phyloP scores from a whole-genome alignment of 495 filamentous ascomycete genomes.

The Lasiosphaeria hispida region DNA sequence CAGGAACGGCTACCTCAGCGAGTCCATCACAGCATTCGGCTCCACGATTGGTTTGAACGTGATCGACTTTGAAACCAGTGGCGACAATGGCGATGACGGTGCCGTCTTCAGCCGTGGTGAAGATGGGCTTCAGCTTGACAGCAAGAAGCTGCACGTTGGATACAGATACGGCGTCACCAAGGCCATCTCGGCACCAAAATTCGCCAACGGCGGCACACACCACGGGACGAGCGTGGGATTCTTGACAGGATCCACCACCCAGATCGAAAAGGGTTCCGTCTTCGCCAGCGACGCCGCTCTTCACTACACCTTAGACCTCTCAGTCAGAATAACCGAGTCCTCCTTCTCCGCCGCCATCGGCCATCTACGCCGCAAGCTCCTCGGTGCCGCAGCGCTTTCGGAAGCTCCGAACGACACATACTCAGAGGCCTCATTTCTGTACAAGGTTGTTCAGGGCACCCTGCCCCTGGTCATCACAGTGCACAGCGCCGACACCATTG shows the following conservation, averaged over 20 bases:
- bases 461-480: conserved; percentile 41
- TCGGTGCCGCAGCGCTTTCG: conserved; percentile 31
- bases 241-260: conserved; percentile 36
- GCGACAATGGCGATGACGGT: conserved; percentile 43
- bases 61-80: conserved; percentile 52
- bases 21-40: conserved; percentile 54
- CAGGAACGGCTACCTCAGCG: conserved; percentile 54
- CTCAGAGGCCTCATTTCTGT: conserved; percentile 39
- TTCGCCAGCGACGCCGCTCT: conserved; percentile 42
- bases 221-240: conserved; percentile 49
- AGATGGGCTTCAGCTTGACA: conserved; percentile 45
- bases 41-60: conserved; percentile 53
- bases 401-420: conserved; percentile 31
- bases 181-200: conserved; percentile 45
- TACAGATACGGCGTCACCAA: conserved; percentile 46
- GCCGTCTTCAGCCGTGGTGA: conserved; percentile 43
- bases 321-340: conserved; percentile 31
- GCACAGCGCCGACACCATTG: conserved; percentile 47
- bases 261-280: conserved; percentile 34
- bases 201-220: conserved; percentile 32
- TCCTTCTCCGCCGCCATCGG: conserved; percentile 41
- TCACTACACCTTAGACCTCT: conserved; percentile 43
- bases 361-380: conserved; percentile 40
- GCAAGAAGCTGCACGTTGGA: conserved; percentile 42
- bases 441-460: conserved; percentile 37